Conservation (phyloP, 2,329 filamentous ascomycete species). For the Sporothrix euskadiensis region DNA sequence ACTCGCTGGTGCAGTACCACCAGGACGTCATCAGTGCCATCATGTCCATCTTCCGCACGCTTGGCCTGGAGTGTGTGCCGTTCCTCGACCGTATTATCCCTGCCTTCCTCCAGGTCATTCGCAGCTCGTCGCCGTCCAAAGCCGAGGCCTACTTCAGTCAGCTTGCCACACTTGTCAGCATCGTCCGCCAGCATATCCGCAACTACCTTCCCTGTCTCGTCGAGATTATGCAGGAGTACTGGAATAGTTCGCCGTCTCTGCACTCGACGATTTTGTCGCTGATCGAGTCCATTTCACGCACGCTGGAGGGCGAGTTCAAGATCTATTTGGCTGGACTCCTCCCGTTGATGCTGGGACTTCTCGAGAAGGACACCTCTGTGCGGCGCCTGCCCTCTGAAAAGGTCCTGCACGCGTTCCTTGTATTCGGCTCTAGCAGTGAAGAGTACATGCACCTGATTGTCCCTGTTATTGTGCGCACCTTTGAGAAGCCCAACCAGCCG, state of each 20-base stretch:
- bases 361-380: constrained; percentile 78
- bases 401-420: constrained; percentile 90
- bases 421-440: constrained; percentile 93
- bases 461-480: constrained; percentile 89
- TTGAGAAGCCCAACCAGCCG: constrained; percentile 84
- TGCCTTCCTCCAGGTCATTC: constrained; percentile 86
- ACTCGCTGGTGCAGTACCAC: constrained; percentile 86
- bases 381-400: constrained; percentile 82
- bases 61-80: constrained; percentile 92
- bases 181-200: constrained; percentile 94
- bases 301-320: constrained; percentile 96
- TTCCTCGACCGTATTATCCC: constrained; percentile 94
- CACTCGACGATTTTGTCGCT: constrained; percentile 90
- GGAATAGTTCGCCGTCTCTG: constrained; percentile 75
- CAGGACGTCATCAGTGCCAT: constrained; percentile 94
- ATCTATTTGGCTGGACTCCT: constrained; percentile 87
- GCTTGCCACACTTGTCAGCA: constrained; percentile 85
- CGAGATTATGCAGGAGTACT: constrained; percentile 83
- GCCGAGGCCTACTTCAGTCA: constrained; percentile 98
- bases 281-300: constrained; percentile 90
- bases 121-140: constrained; percentile 72
- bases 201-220: constrained; percentile 88
- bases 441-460: constrained; percentile 99
- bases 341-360: constrained; percentile 88
- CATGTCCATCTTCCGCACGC: constrained; percentile 97